phyloP scores from a whole-genome alignment of 208 protist genomes.

The Leptomonas pyrrhocoris region DNA sequence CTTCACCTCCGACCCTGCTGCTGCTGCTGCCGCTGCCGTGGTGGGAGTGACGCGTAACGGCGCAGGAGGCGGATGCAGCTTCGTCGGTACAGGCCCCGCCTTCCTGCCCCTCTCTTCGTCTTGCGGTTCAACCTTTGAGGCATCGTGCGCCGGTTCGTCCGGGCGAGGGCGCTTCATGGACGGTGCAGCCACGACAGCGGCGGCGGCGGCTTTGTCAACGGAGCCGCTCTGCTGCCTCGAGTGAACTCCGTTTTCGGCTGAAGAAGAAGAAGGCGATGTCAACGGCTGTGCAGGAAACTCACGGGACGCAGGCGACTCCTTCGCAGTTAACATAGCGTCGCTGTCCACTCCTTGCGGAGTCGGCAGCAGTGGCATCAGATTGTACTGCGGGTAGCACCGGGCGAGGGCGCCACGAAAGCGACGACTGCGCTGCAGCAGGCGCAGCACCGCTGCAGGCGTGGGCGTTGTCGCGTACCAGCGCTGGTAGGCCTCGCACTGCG shows the following conservation, averaged over 20 bases:
- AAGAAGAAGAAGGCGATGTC: neutral
- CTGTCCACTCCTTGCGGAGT: neutral
- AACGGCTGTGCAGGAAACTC: neutral
- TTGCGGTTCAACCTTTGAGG: too few species aligned
- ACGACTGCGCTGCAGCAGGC: slow-evolving; percentile 53
- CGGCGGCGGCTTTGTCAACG: neutral
- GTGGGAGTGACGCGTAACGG: neutral
- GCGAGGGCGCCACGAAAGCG: slow-evolving; percentile 40
- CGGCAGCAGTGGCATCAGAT: neutral
- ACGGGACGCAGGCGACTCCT: neutral
- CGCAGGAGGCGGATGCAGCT: slow-evolving; percentile 4
- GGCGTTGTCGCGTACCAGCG: slow-evolving; percentile 64
- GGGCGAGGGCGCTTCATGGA: too few species aligned
- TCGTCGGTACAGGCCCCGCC: neutral
- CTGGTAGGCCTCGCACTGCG: slow-evolving; percentile 48
- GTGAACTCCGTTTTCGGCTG: neutral
- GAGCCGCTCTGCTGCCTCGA: neutral
- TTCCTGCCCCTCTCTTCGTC: neutral
- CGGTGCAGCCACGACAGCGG: too few species aligned
- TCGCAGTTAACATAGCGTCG: neutral
- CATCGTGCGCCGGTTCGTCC: too few species aligned
- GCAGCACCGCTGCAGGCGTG: slow-evolving; percentile 58
- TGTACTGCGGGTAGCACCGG: slow-evolving; percentile 37
- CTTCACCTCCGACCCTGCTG: too few species aligned
- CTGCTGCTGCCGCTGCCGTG: neutral